A percentile compares a stretch with the other conserved stretches of the same genome.
phyloP scores from a whole-genome alignment of 331 rosid species.

The Rhamnella rubrinervis region DNA sequence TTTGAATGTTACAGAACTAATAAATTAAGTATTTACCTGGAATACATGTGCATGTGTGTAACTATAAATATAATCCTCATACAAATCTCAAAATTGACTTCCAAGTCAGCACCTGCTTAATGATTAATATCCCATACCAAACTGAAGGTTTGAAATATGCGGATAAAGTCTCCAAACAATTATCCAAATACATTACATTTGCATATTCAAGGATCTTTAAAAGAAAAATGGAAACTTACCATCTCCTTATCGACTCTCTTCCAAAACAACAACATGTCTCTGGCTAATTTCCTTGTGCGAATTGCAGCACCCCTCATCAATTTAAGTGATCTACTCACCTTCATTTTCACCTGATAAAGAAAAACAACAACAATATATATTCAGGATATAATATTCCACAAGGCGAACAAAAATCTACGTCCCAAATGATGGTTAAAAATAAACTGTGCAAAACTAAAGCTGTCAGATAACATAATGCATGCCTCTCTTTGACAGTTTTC shows the following conservation, averaged over 20 bases:
- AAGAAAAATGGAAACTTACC: slow-evolving; percentile 49
- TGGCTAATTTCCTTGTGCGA: slow-evolving; percentile 89
- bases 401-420: slow-evolving; percentile 18
- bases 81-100: slow-evolving; percentile 4
- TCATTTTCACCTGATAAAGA: slow-evolving; percentile 74
- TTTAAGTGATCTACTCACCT: slow-evolving; percentile 86
- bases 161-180: slow-evolving; percentile 7
- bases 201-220: neutral
- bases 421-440: slow-evolving; percentile 16
- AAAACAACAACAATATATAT: slow-evolving; percentile 11
- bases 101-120: slow-evolving; percentile 20
- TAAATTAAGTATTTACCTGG: slow-evolving; percentile 2
- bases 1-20: neutral
- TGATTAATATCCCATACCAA: slow-evolving; percentile 24
- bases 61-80: too few relatives aligned
- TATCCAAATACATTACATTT: neutral
- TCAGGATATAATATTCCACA: slow-evolving; percentile 25
- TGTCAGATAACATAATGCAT: slow-evolving; percentile 27
- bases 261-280: slow-evolving; percentile 94
- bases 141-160: slow-evolving; percentile 5
- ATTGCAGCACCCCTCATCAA: slow-evolving; percentile 70
- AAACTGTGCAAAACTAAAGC: slow-evolving; percentile 7
- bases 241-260: slow-evolving; percentile 94
- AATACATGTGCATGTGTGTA: neutral
- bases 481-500: slow-evolving; percentile 99